These are phyloP conservation scores for Penicillium argentinense DNA, from an alignment of 495 filamentous ascomycete species.

Conservation along the genomic window DNA sequence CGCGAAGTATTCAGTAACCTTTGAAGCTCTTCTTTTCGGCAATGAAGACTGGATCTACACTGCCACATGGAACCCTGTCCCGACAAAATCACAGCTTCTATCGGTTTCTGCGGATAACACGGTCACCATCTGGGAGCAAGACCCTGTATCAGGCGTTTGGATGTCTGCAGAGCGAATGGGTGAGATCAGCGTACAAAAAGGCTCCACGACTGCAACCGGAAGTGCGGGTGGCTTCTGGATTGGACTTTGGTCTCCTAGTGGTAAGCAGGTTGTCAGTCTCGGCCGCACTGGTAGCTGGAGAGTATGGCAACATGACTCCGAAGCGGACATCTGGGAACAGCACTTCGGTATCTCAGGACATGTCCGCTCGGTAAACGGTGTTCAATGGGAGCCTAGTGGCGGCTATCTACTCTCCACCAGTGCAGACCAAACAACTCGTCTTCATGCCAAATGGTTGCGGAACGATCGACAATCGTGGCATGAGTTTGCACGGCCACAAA, in stretches of 20 bases:
- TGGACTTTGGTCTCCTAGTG: slow-evolving; percentile 85
- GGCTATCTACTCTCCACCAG: slow-evolving; percentile 85
- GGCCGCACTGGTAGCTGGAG: slow-evolving; percentile 94
- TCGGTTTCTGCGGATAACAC: slow-evolving; percentile 95
- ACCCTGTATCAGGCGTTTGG: slow-evolving; percentile 84
- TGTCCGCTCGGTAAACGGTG: slow-evolving; percentile 70
- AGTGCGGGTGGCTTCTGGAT: slow-evolving; percentile 96
- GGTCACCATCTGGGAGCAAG: slow-evolving; percentile 85
- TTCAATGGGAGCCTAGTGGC: slow-evolving; percentile 82
- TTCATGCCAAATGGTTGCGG: slow-evolving; percentile 81
- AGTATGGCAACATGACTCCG: slow-evolving; percentile 62
- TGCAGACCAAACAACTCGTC: slow-evolving; percentile 90
- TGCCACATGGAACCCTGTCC: slow-evolving; percentile 65
- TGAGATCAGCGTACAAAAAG: slow-evolving; percentile 90
- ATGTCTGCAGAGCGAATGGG: slow-evolving; percentile 79
- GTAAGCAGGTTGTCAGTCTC: slow-evolving; percentile 70
- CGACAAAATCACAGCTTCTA: slow-evolving; percentile 67
- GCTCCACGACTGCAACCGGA: slow-evolving; percentile 91
- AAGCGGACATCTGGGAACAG: slow-evolving; percentile 70
- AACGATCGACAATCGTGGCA: slow-evolving; percentile 69
- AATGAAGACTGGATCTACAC: slow-evolving; percentile 99
- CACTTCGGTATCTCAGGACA: slow-evolving; percentile 80
- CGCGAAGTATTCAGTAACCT: slow-evolving; percentile 74
- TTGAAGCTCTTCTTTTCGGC: slow-evolving; percentile 91
- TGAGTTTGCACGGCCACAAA: slow-evolving; percentile 92